A percentile compares a stretch with the other conserved stretches of the same genome.
Evolutionary conservation across 2,329 filamentous ascomycete genomes (phyloP).

Genomic region (Sporothrix protearum): DNA sequence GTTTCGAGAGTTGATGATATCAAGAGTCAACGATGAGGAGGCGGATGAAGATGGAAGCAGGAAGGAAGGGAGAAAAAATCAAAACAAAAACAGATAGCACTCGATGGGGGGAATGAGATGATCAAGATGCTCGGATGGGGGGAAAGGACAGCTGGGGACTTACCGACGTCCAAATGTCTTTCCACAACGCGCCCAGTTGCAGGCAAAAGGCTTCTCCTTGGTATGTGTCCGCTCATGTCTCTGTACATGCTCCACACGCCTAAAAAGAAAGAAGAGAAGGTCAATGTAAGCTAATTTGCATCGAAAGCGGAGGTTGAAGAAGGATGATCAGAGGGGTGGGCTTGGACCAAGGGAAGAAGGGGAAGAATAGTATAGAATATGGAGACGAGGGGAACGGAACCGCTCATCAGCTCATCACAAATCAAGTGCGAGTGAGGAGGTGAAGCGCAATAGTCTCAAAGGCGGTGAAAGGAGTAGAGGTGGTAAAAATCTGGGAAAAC

Average conservation of each 20-base stretch:
- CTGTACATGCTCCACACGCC: slow-evolving; percentile 62
- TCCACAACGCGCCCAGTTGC: slow-evolving; percentile 56
- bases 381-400: slow-evolving; percentile 18
- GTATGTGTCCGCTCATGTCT: slow-evolving; percentile 62
- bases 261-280: slow-evolving; percentile 36
- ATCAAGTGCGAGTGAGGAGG: not conserved
- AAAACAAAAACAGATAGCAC: not conserved
- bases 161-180: slow-evolving; percentile 62
- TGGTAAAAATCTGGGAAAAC: not conserved
- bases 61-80: not conserved
- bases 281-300: slow-evolving; percentile 42
- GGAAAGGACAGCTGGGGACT: slow-evolving; percentile 35
- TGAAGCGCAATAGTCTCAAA: not conserved
- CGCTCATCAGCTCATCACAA: slow-evolving; percentile 1
- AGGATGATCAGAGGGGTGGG: not conserved
- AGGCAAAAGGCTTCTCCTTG: slow-evolving; percentile 62
- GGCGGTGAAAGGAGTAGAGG: too few species aligned
- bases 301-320: slow-evolving; percentile 31
- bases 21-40: not conserved
- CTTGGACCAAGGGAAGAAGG: slow-evolving; percentile 21
- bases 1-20: not conserved
- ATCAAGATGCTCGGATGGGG: not conserved
- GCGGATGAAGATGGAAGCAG: not conserved
- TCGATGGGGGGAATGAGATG: not conserved
- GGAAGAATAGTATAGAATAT: not conserved